Conservation (phyloP, 345 rosid species). For the Diplotaxis tenuifolia region DNA sequence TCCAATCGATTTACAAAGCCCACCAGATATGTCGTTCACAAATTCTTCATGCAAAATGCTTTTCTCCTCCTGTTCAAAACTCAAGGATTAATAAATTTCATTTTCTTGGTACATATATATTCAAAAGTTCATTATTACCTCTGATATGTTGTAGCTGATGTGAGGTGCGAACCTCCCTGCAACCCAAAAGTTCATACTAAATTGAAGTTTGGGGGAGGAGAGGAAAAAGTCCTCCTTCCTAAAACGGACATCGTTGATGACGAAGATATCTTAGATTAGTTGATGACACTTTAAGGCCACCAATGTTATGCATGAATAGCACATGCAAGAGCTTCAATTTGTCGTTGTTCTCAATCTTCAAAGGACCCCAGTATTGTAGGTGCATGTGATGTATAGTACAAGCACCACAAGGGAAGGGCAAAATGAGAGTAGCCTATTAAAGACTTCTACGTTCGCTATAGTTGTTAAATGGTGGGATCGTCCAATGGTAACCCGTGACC, state of each 20-base stretch:
- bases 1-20: not conserved
- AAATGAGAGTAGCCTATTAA: not conserved
- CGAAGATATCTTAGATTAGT: not conserved
- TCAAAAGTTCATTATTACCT: not conserved
- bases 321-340: not conserved
- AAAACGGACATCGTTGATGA: not conserved
- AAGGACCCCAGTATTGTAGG: not conserved
- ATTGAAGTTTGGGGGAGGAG: not conserved
- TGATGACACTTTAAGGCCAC: not conserved
- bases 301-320: not conserved
- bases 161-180: not conserved
- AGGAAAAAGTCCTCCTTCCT: not conserved
- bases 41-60: not conserved
- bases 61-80: not conserved
- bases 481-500: no score
- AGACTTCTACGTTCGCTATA: no score
- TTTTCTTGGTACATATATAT: not conserved
- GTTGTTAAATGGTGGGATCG: no score
- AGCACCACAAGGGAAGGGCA: not conserved
- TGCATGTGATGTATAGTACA: not conserved
- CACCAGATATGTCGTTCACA: not conserved
- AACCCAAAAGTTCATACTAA: not conserved
- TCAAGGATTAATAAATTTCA: not conserved
- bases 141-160: not conserved
- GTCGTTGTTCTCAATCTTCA: not conserved